Percentiles rank a stretch among this genome's conserved stretches.
phyloP scores from a whole-genome alignment of 805 yeast species.

The Soucietia sequanensis region DNA sequence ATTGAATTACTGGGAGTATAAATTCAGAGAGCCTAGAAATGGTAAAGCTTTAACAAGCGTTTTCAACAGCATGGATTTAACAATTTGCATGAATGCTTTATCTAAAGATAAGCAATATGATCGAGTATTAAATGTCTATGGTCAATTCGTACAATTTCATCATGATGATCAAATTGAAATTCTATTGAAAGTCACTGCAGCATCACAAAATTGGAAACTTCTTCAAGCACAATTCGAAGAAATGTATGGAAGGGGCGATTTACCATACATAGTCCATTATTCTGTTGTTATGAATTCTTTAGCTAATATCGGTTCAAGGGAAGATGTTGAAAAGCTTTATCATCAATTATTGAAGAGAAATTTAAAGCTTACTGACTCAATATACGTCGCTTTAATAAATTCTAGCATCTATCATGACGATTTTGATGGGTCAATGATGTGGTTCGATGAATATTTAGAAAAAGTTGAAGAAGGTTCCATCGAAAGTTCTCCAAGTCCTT shows the following conservation, averaged over 20 bases:
- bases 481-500: constrained; percentile 16
- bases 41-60: no score
- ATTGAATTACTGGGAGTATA: constrained; percentile 20
- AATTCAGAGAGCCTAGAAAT: neutral
- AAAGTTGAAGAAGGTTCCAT: constrained; percentile 16
- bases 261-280: constrained; percentile 57
- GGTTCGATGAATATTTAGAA: constrained; percentile 22
- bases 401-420: constrained; percentile 38
- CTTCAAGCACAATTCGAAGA: constrained; percentile 58
- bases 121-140: constrained; percentile 28
- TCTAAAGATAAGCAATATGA: constrained; percentile 17
- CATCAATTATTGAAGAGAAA: constrained; percentile 44
- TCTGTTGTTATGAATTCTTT: constrained; percentile 60
- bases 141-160: constrained; percentile 39
- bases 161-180: constrained; percentile 48
- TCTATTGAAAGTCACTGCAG: constrained; percentile 46
- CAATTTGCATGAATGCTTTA: constrained; percentile 31
- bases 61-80: constrained; percentile 13
- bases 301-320: constrained; percentile 48
- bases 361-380: constrained; percentile 44
- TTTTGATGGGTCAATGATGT: constrained; percentile 25
- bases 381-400: constrained; percentile 46
- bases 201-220: constrained; percentile 49
- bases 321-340: constrained; percentile 50
- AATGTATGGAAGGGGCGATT: constrained; percentile 50